A percentile compares a stretch with the other conserved stretches of the same genome.
phyloP scores from a whole-genome alignment of 352 stramenopile genomes.

The Pythium plurisporium region DNA sequence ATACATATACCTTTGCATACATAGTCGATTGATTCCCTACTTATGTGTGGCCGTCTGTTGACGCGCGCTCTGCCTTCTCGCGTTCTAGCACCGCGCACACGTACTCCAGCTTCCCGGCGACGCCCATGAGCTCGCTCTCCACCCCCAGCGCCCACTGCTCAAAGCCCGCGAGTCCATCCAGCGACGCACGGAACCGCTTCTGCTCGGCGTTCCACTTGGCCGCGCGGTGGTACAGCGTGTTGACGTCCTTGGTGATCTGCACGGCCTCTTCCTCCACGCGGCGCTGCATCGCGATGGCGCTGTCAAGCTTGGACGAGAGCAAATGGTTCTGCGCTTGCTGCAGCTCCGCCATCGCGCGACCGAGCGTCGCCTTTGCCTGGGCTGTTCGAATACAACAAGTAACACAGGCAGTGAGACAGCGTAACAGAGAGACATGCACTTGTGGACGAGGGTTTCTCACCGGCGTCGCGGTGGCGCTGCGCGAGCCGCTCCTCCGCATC shows the following conservation, averaged over 20 bases:
- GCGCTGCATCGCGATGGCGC: slow-evolving; percentile 45
- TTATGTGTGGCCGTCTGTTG: background rate
- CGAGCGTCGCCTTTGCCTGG: slow-evolving; percentile 12
- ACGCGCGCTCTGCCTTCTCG: slow-evolving; percentile 8
- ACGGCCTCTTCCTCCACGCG: slow-evolving; percentile 57
- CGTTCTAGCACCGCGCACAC: slow-evolving; percentile 56
- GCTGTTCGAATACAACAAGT: too few species aligned
- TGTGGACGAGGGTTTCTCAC: slow-evolving; percentile 6
- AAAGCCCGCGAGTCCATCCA: slow-evolving; percentile 54
- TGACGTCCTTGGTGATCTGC: slow-evolving; percentile 56
- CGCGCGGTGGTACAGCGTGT: slow-evolving; percentile 47
- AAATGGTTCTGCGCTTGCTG: slow-evolving; percentile 42
- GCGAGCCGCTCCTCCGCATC: slow-evolving; percentile 21
- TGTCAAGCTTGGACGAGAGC: slow-evolving; percentile 43
- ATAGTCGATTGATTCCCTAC: background rate
- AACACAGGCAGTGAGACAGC: background rate
- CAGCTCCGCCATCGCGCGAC: slow-evolving; percentile 35
- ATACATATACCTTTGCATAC: slow-evolving; percentile 1
- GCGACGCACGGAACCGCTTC: slow-evolving; percentile 43
- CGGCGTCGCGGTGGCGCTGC: slow-evolving; percentile 14
- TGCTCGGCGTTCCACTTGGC: slow-evolving; percentile 67
- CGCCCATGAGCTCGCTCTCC: slow-evolving; percentile 43
- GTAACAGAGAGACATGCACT: background rate
- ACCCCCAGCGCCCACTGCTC: slow-evolving; percentile 43
- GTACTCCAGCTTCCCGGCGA: slow-evolving; percentile 69